These are phyloP conservation scores for Candida takata DNA, from an alignment of 805 yeast genomes.

Conservation along the genomic window DNA sequence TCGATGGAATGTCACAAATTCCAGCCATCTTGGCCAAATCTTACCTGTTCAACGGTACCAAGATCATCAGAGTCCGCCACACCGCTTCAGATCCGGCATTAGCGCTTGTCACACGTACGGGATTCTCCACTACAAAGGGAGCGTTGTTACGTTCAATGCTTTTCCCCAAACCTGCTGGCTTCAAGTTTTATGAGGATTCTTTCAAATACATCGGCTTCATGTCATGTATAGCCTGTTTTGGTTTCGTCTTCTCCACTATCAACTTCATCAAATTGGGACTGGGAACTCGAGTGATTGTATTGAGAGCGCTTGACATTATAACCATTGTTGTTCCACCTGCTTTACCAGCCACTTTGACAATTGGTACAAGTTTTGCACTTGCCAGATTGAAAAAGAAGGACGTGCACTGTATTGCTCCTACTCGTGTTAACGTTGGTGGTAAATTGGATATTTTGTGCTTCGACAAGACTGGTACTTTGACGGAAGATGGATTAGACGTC, in stretches of 20 bases:
- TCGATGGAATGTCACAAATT: constrained; percentile 45
- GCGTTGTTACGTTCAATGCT: constrained; percentile 90
- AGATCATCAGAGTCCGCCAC: constrained; percentile 73
- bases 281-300: constrained; percentile 58
- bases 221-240: constrained; percentile 77
- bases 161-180: constrained; percentile 90
- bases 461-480: constrained; percentile 95
- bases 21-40: constrained; percentile 65
- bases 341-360: constrained; percentile 92
- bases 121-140: constrained; percentile 94
- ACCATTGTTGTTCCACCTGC: constrained; percentile 99
- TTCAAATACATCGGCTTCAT: constrained; percentile 94
- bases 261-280: constrained; percentile 77
- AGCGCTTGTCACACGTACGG: constrained; percentile 84
- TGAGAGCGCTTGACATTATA: constrained; percentile 87
- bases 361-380: constrained; percentile 92
- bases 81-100: constrained; percentile 53
- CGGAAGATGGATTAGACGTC: constrained; percentile 94
- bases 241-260: constrained; percentile 76
- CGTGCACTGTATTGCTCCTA: constrained; percentile 90
- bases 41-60: constrained; percentile 83
- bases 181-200: constrained; percentile 90
- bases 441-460: constrained; percentile 85
- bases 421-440: constrained; percentile 93
- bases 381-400: constrained; percentile 59